These are phyloP conservation scores for Musa troglodytarum DNA, from an alignment of 176 grass and related monocot genomes.

Conservation along the genomic window DNA sequence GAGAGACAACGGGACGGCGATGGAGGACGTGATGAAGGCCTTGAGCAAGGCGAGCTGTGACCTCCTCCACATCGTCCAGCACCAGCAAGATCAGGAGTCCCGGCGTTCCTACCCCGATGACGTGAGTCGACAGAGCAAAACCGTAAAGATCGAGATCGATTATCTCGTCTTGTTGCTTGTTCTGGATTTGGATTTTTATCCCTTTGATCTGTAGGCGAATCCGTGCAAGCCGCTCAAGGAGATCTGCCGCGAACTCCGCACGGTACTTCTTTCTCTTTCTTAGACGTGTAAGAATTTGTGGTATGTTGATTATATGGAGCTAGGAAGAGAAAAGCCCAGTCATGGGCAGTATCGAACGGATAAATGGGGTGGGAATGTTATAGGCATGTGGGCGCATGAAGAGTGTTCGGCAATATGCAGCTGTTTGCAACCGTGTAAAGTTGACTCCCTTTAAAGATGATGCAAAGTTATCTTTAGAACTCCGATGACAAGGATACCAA, in stretches of 20 bases:
- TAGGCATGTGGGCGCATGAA: neutral
- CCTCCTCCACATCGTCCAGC: constrained; percentile 42
- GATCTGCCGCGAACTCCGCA: constrained; percentile 52
- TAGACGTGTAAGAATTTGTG: neutral
- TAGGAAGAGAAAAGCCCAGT: neutral
- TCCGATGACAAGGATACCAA: too few species aligned
- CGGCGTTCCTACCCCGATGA: constrained; percentile 56
- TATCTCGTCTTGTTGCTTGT: neutral
- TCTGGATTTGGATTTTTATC: neutral
- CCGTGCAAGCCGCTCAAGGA: constrained; percentile 71
- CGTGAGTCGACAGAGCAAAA: constrained; percentile 11
- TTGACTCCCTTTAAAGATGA: too few species aligned
- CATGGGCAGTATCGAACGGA: neutral
- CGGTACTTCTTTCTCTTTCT: constrained; percentile 8
- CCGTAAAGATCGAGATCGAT: neutral
- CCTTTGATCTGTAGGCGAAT: constrained; percentile 35
- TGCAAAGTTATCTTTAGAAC: too few species aligned
- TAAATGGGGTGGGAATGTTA: neutral
- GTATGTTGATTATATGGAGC: neutral
- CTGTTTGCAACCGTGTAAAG: neutral
- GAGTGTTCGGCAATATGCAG: neutral
- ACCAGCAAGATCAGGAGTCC: constrained; percentile 59
- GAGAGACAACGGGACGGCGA: constrained; percentile 29
- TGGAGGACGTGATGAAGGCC: constrained; percentile 45
- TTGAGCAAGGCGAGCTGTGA: constrained; percentile 38